A percentile compares a stretch with the other conserved stretches of the same genome.
These are phyloP conservation scores for Malus hybrid DNA, from an alignment of 331 rosid species.

Conservation along the genomic window DNA sequence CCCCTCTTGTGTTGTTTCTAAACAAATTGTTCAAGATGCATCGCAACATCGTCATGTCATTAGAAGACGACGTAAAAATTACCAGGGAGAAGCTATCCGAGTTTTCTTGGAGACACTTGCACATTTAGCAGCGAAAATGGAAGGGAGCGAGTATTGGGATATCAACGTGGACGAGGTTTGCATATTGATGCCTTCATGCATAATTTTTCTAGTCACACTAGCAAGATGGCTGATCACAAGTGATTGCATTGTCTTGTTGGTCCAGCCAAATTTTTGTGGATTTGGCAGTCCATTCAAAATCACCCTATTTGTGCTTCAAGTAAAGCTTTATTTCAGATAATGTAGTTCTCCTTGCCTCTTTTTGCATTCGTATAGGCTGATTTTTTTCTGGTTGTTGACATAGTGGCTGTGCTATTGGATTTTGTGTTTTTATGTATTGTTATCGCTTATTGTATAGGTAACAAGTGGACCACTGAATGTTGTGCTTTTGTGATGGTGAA, in stretches of 20 bases:
- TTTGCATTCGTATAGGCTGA: neutral
- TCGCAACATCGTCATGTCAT: constrained; percentile 24
- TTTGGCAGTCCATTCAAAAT: neutral
- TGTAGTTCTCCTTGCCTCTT: neutral
- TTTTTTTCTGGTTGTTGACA: neutral
- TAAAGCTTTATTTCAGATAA: neutral
- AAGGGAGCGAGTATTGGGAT: constrained; percentile 95
- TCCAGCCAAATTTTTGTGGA: neutral
- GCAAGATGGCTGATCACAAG: neutral
- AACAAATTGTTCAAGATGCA: constrained; percentile 44
- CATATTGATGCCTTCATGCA: neutral
- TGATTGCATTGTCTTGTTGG: neutral
- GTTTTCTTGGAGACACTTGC: constrained; percentile 63
- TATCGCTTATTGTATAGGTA: neutral
- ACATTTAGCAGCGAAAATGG: constrained; percentile 58
- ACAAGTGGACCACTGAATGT: neutral
- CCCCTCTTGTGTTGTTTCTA: constrained; percentile 81
- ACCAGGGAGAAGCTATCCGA: constrained; percentile 63
- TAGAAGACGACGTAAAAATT: constrained; percentile 50
- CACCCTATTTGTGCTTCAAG: neutral
- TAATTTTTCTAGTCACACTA: neutral
- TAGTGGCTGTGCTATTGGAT: neutral
- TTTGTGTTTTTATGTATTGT: neutral
- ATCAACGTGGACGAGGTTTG: constrained; percentile 68
- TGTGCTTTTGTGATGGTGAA: neutral